Conservation (phyloP, 352 stramenopile species). For the Saprolegnia diclina region DNA sequence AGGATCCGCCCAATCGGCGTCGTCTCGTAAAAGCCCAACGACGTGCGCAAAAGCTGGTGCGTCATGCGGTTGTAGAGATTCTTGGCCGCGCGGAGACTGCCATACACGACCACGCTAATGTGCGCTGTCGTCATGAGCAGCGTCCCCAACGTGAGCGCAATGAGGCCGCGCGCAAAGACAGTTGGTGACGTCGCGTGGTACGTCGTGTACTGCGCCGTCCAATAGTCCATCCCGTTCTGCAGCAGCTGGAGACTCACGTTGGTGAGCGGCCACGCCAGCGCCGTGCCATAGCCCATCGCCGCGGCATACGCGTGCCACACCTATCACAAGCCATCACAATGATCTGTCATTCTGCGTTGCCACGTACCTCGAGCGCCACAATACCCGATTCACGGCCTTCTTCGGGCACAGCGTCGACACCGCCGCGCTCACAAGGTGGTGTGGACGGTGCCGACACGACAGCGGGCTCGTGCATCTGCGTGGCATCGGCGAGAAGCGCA, state of each 20-base stretch:
- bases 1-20: conserved; percentile 65
- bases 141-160: conserved; percentile 64
- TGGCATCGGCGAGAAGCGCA: background rate
- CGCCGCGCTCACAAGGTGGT: background rate
- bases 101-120: conserved; percentile 81
- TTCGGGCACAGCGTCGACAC: conserved; percentile 26
- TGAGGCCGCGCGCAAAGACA: conserved; percentile 49
- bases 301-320: conserved; percentile 61
- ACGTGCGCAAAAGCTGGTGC: conserved; percentile 44
- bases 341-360: background rate
- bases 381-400: conserved; percentile 60
- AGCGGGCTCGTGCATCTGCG: background rate
- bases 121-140: conserved; percentile 61
- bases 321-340: conserved; percentile 22
- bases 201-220: conserved; percentile 79
- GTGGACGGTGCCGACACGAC: background rate
- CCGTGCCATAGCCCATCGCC: conserved; percentile 45
- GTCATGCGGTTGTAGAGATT: conserved; percentile 55
- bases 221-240: conserved; percentile 74
- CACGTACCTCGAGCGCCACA: conserved; percentile 31
- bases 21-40: conserved; percentile 61
- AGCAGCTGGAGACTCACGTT: conserved; percentile 71
- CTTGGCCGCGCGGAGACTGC: conserved; percentile 61
- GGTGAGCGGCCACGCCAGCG: conserved; percentile 44
- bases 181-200: conserved; percentile 40